Evolutionary conservation across 352 stramenopile genomes (phyloP).

Genomic region (Detonula confervacea): DNA sequence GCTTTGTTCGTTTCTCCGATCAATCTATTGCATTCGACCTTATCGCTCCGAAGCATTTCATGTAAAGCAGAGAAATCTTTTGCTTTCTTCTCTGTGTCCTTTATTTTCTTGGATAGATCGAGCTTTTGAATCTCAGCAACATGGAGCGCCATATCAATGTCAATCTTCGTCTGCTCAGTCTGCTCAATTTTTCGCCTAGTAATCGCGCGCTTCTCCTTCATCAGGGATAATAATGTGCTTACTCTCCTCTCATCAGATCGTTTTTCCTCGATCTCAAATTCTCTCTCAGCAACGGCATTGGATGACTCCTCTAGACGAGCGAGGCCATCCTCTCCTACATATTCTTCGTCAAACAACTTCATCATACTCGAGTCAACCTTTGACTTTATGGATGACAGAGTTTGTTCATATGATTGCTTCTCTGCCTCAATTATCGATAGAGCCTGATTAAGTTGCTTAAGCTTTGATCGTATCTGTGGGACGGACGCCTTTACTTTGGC

Average conservation of each 20-base stretch:
- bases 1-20: slow-evolving; percentile 22
- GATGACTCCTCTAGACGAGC: slow-evolving; percentile 6
- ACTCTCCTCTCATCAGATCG: slow-evolving; percentile 29
- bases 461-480: slow-evolving; percentile 25
- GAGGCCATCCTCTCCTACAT: slow-evolving; percentile 32
- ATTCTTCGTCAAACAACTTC: slow-evolving; percentile 26
- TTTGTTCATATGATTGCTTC: slow-evolving; percentile 18
- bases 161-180: slow-evolving; percentile 18
- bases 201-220: slow-evolving; percentile 25
- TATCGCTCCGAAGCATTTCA: slow-evolving; percentile 41
- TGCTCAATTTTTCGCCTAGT: slow-evolving; percentile 39
- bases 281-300: slow-evolving; percentile 37
- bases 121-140: slow-evolving; percentile 41
- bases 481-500: slow-evolving; percentile 33
- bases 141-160: slow-evolving; percentile 33
- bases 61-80: slow-evolving; percentile 22
- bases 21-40: slow-evolving; percentile 33
- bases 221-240: slow-evolving; percentile 26
- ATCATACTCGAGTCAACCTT: slow-evolving; percentile 38
- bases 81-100: slow-evolving; percentile 25
- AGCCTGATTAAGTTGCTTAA: slow-evolving; percentile 11
- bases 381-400: slow-evolving; percentile 11
- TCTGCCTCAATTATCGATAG: slow-evolving; percentile 17
- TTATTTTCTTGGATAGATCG: slow-evolving; percentile 42
- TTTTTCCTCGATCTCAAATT: slow-evolving; percentile 32